phyloP scores from a whole-genome alignment of 805 yeast species.

The Saccharomycopsis microspora region DNA sequence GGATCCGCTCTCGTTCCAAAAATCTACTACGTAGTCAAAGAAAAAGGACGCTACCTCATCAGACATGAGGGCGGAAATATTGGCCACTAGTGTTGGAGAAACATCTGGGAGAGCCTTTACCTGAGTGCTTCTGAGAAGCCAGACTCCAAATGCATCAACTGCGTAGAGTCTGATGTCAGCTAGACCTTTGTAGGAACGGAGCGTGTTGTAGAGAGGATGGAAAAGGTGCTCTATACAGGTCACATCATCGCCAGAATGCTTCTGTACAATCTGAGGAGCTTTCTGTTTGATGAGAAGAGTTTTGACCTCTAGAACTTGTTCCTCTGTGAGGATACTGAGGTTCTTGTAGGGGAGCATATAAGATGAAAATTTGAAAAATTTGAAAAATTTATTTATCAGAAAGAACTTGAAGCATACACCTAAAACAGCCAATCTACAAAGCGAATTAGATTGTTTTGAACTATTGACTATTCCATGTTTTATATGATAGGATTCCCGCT shows the following conservation, averaged over 20 bases:
- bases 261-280: neutral
- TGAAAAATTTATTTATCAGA: too few relatives aligned
- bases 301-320: constrained; percentile 1
- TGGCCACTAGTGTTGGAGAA: constrained; percentile 12
- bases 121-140: constrained; percentile 49
- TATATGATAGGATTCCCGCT: too few relatives aligned
- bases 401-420: too few relatives aligned
- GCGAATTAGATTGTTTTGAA: too few relatives aligned
- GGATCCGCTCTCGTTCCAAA: constrained; percentile 61
- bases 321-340: neutral
- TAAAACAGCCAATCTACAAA: too few relatives aligned
- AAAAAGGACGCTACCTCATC: constrained; percentile 23
- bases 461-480: too few relatives aligned
- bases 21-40: constrained; percentile 48
- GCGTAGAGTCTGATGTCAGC: constrained; percentile 30
- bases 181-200: constrained; percentile 24
- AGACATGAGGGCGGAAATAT: constrained; percentile 14
- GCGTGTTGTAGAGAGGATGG: constrained; percentile 21
- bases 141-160: constrained; percentile 53
- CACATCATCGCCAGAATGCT: neutral
- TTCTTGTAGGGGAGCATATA: neutral
- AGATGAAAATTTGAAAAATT: too few relatives aligned
- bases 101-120: constrained; percentile 17
- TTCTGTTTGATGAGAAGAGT: constrained; percentile 4
- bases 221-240: constrained; percentile 7